Evolutionary conservation across 2,329 filamentous ascomycete species (phyloP).

Genomic region (Ascochyta rabiei): DNA sequence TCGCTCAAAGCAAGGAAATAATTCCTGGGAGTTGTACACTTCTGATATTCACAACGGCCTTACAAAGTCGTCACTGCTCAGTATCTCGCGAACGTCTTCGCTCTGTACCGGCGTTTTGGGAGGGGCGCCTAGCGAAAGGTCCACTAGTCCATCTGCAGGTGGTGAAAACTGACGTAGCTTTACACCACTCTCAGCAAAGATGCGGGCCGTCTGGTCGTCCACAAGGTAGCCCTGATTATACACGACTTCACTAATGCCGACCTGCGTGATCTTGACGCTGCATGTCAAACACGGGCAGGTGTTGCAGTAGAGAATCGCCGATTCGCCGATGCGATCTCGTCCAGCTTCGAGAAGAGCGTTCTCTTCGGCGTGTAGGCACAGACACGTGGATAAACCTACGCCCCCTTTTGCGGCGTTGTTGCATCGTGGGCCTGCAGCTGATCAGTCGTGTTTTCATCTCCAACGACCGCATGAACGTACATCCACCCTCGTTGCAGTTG

Average conservation of each 20-base stretch:
- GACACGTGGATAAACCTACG: slow-evolving; percentile 78
- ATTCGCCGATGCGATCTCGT: slow-evolving; percentile 83
- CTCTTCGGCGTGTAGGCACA: slow-evolving; percentile 98
- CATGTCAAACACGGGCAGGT: slow-evolving; percentile 97
- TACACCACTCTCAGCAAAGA: slow-evolving; percentile 85
- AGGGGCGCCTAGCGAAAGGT: slow-evolving; percentile 26
- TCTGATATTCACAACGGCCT: slow-evolving; percentile 15
- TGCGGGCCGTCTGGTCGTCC: slow-evolving; percentile 77
- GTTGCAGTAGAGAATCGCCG: slow-evolving; percentile 87
- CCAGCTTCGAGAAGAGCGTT: slow-evolving; percentile 95
- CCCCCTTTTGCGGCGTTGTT: slow-evolving; percentile 77
- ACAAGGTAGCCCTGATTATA: slow-evolving; percentile 95
- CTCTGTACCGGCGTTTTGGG: slow-evolving; percentile 1
- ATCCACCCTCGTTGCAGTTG: slow-evolving; percentile 94
- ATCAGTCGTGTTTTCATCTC: neutral
- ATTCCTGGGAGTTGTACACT: too few species aligned
- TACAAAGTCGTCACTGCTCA: slow-evolving; percentile 34
- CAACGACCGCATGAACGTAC: slow-evolving; percentile 49
- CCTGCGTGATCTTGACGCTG: slow-evolving; percentile 97
- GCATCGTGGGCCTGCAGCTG: slow-evolving; percentile 66
- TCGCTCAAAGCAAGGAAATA: too few species aligned
- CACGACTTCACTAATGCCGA: slow-evolving; percentile 93
- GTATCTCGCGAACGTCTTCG: slow-evolving; percentile 29
- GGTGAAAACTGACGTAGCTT: slow-evolving; percentile 85
- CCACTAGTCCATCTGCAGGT: slow-evolving; percentile 39